These are phyloP conservation scores for Drechmeria coniospora DNA, from an alignment of 2,329 filamentous ascomycete genomes.

Conservation along the genomic window DNA sequence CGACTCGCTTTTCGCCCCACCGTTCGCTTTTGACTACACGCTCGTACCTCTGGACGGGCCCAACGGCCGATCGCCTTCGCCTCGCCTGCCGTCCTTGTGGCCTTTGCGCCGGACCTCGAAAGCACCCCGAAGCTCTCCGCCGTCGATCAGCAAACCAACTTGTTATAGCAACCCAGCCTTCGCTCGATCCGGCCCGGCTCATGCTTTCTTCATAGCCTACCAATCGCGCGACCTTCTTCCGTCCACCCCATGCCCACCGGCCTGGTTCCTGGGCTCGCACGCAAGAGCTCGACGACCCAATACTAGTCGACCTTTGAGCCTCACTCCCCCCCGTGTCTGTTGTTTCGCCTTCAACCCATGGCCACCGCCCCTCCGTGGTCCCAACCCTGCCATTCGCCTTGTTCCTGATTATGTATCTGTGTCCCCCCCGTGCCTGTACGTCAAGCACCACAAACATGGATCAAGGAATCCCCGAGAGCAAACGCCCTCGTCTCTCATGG, in stretches of 20 bases:
- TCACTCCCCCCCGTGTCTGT: slow-evolving; percentile 11
- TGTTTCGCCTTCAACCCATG: slow-evolving; percentile 12
- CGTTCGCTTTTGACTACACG: too few relatives aligned
- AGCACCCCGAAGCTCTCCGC: too few relatives aligned
- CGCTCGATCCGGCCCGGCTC: slow-evolving; percentile 3
- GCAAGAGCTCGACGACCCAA: slow-evolving; percentile 15
- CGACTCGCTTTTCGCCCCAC: slow-evolving; percentile 2
- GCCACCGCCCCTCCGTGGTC: slow-evolving; percentile 21
- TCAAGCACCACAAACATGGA: slow-evolving; percentile 39
- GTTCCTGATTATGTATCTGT: slow-evolving; percentile 21
- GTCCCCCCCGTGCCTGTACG: slow-evolving; percentile 17
- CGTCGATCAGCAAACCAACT: too few relatives aligned
- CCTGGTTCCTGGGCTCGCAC: slow-evolving; percentile 10
- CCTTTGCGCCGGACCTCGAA: slow-evolving; percentile 3
- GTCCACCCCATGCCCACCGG: slow-evolving; percentile 14
- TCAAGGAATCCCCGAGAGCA: slow-evolving; percentile 40
- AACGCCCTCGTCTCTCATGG: slow-evolving; percentile 42
- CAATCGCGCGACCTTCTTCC: slow-evolving; percentile 11
- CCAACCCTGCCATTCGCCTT: slow-evolving; percentile 19
- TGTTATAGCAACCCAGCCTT: too few relatives aligned
- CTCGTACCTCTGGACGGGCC: too few relatives aligned
- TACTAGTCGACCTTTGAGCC: slow-evolving; percentile 14
- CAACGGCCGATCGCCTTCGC: slow-evolving; percentile 7
- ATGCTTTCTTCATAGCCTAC: slow-evolving; percentile 6
- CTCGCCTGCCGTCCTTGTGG: slow-evolving; percentile 3